Percentiles rank a stretch among this genome's conserved stretches.
phyloP scores from a whole-genome alignment of 768 basidiomycete species.

The Kwoniella sp. region DNA sequence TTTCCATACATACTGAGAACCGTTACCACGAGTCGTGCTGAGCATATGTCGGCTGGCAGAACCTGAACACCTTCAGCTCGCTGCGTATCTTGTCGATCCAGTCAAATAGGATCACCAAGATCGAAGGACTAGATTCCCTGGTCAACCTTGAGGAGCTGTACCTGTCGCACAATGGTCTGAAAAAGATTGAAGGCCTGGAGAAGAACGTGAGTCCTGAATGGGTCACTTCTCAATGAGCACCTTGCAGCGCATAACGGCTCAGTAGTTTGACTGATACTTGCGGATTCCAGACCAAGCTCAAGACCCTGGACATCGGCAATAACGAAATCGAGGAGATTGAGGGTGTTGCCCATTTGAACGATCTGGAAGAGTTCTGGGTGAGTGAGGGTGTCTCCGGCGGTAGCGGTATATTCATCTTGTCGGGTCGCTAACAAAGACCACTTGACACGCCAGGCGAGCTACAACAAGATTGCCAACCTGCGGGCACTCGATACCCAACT shows the following conservation, averaged over 20 bases:
- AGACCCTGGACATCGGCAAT: slow-evolving; percentile 79
- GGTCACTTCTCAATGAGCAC: no score
- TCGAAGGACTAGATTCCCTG: slow-evolving; percentile 74
- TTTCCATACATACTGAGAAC: not conserved
- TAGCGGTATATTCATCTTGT: not conserved
- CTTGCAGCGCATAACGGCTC: no score
- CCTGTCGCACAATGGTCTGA: slow-evolving; percentile 87
- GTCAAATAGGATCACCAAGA: slow-evolving; percentile 84
- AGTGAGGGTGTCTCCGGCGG: slow-evolving; percentile 29
- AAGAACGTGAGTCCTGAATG: slow-evolving; percentile 61
- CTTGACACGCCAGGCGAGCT: slow-evolving; percentile 73
- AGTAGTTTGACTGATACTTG: no score
- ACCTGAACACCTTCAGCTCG: slow-evolving; percentile 63
- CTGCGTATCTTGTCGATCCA: slow-evolving; percentile 77
- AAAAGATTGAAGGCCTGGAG: slow-evolving; percentile 75
- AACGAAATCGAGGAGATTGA: slow-evolving; percentile 78
- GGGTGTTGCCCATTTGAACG: slow-evolving; percentile 68
- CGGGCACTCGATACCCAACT: slow-evolving; percentile 66
- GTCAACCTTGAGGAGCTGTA: slow-evolving; percentile 80
- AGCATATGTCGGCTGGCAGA: slow-evolving; percentile 53
- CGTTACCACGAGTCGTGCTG: no score
- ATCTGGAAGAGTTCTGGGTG: slow-evolving; percentile 94
- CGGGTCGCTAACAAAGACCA: no score
- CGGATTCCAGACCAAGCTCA: slow-evolving; percentile 62
- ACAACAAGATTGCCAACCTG: slow-evolving; percentile 75